Evolutionary conservation across 305 asterid species (phyloP).

Genomic region (Fraxinus greggii): DNA sequence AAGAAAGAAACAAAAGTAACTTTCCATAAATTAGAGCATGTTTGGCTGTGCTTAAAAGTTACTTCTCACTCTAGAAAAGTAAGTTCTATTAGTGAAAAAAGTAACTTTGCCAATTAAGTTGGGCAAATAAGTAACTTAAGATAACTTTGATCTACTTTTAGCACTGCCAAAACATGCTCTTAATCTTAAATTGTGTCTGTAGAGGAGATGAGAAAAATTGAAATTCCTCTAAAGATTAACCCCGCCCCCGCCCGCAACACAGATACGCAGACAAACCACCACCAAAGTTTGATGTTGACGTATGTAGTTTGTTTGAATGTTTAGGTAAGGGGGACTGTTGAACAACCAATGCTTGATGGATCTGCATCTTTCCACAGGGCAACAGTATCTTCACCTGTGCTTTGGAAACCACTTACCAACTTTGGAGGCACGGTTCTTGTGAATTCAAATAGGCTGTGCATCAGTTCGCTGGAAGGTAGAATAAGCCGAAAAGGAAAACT

Average conservation of each 20-base stretch:
- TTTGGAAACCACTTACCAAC: slow-evolving; percentile 85
- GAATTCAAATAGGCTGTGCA: slow-evolving; percentile 79
- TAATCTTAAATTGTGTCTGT: not conserved
- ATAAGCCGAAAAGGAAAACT: slow-evolving; percentile 95
- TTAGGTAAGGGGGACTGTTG: slow-evolving; percentile 98
- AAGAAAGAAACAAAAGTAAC: not conserved
- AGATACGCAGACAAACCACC: not conserved
- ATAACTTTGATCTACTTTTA: not conserved
- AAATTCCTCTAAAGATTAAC: not conserved
- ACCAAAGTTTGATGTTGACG: slow-evolving; percentile 13
- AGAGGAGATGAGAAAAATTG: not conserved
- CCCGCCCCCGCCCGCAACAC: not conserved
- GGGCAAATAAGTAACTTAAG: not conserved
- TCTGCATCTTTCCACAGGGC: slow-evolving; percentile 98
- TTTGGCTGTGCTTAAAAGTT: not conserved
- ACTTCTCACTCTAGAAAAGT: not conserved
- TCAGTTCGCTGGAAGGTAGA: slow-evolving; percentile 89
- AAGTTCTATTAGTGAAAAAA: not conserved
- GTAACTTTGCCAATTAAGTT: not conserved
- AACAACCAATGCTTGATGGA: slow-evolving; percentile 93
- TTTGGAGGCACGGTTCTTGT: slow-evolving; percentile 90
- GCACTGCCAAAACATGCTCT: not conserved
- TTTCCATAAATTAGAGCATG: not conserved
- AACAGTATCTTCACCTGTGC: slow-evolving; percentile 91
- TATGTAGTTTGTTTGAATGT: slow-evolving; percentile 21